Percentiles rank a stretch among this genome's conserved stretches.
phyloP scores from a whole-genome alignment of 2,329 filamentous ascomycete genomes.

The Alternaria incomplexa region DNA sequence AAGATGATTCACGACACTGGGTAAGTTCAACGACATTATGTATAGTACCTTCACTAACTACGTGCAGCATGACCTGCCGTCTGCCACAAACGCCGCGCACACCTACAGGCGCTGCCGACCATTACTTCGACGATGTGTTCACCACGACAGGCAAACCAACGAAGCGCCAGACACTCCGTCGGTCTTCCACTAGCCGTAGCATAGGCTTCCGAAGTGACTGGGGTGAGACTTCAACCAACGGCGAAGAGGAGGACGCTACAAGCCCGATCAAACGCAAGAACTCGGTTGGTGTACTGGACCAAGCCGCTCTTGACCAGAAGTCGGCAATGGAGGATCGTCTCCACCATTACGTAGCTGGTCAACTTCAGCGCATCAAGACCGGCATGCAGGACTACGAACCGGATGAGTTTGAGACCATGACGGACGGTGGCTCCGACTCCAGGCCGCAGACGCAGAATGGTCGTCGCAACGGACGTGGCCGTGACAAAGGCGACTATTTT shows the following conservation, averaged over 20 bases:
- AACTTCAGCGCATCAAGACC: constrained; percentile 75
- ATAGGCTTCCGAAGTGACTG: constrained; percentile 85
- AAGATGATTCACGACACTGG: constrained; percentile 98
- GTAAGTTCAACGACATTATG: constrained; percentile 61
- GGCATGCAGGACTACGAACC: constrained; percentile 61
- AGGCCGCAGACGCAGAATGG: constrained; percentile 33
- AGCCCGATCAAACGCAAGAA: constrained; percentile 48
- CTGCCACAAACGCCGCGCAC: constrained; percentile 87
- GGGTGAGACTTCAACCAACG: constrained; percentile 49
- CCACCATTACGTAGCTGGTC: constrained; percentile 80
- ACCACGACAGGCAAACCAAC: constrained; percentile 54
- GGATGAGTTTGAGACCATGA: constrained; percentile 68
- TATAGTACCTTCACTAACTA: constrained; percentile 50
- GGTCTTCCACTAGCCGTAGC: constrained; percentile 81
- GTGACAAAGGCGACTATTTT: constrained; percentile 36
- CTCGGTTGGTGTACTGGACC: constrained; percentile 59
- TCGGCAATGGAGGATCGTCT: constrained; percentile 65
- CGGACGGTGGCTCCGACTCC: constrained; percentile 51
- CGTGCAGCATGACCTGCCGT: constrained; percentile 35
- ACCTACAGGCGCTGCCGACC: constrained; percentile 79
- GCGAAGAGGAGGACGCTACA: constrained; percentile 42
- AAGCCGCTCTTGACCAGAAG: constrained; percentile 54
- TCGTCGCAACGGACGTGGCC: constrained; percentile 20
- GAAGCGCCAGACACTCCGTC: constrained; percentile 66
- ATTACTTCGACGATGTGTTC: constrained; percentile 96